phyloP scores from a whole-genome alignment of 1,284 basidiomycete species.

The Trametes polyzona region DNA sequence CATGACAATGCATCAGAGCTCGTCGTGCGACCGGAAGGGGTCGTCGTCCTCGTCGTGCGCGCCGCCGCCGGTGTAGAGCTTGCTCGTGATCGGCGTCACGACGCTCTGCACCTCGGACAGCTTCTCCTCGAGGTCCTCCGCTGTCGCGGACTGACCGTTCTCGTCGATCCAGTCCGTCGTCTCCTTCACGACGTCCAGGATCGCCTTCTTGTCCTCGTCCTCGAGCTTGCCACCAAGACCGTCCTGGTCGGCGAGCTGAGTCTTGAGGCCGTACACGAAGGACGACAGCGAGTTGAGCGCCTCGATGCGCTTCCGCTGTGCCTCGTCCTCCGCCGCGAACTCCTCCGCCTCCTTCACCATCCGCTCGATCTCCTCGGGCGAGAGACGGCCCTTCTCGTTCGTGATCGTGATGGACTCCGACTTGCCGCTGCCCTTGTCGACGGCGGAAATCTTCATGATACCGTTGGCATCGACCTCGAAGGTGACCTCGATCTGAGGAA shows the following conservation, averaged over 20 bases:
- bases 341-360: conserved; percentile 95
- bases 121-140: conserved; percentile 94
- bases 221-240: conserved; percentile 90
- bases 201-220: conserved; percentile 88
- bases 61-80: conserved; percentile 66
- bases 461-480: conserved; percentile 96
- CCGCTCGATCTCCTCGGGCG: conserved; percentile 87
- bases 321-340: conserved; percentile 86
- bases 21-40: conserved; percentile 64
- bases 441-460: conserved; percentile 87
- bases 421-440: conserved; percentile 92
- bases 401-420: conserved; percentile 88
- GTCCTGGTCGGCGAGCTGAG: conserved; percentile 84
- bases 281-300: conserved; percentile 79
- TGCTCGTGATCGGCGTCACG: conserved; percentile 72
- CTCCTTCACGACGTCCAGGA: conserved; percentile 86
- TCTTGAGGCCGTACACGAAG: conserved; percentile 85
- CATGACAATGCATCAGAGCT: conserved; percentile 59
- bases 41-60: conserved; percentile 56
- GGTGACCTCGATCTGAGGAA: conserved; percentile 93
- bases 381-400: conserved; percentile 85
- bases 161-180: conserved; percentile 91
- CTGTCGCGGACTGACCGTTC: conserved; percentile 74
- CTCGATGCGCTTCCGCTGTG: conserved; percentile 88
- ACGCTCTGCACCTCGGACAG: conserved; percentile 64